These are phyloP conservation scores for Populus ilicifolia DNA, from an alignment of 345 rosid species.

Conservation along the genomic window DNA sequence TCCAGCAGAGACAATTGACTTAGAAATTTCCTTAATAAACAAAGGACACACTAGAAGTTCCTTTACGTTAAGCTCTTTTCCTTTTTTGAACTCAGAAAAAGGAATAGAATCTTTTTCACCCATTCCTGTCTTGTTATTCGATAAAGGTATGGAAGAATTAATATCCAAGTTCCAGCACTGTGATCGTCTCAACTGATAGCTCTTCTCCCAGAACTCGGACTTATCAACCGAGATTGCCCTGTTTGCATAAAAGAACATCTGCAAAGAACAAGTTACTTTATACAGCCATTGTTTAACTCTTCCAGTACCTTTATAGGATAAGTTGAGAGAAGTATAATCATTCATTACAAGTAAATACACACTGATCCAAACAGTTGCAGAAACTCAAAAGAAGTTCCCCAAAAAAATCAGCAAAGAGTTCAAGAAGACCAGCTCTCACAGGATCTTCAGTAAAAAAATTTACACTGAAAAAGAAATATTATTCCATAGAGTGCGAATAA, in stretches of 20 bases:
- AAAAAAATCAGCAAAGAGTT: background rate
- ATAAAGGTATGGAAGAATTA: slow-evolving; percentile 21
- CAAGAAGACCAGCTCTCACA: background rate
- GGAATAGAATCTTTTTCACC: slow-evolving; percentile 42
- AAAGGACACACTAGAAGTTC: slow-evolving; percentile 59
- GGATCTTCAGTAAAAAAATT: background rate
- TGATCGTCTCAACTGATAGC: slow-evolving; percentile 56
- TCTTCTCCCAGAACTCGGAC: slow-evolving; percentile 92
- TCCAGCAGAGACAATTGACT: slow-evolving; percentile 89
- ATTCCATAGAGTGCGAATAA: background rate
- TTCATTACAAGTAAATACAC: background rate
- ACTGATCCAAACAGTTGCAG: background rate
- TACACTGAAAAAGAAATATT: background rate
- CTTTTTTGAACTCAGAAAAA: slow-evolving; percentile 40
- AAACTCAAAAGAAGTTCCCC: background rate
- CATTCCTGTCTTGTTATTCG: slow-evolving; percentile 42
- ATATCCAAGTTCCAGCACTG: slow-evolving; percentile 35
- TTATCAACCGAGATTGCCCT: slow-evolving; percentile 59
- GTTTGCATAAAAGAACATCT: slow-evolving; percentile 84
- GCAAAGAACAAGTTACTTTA: slow-evolving; percentile 13
- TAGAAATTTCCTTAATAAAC: slow-evolving; percentile 68
- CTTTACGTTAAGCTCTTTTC: slow-evolving; percentile 45
- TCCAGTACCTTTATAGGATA: background rate
- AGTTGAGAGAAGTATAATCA: background rate
- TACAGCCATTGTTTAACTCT: background rate